Evolutionary conservation across 306 rosid genomes (phyloP).

Genomic region (Lotus japonicus): DNA sequence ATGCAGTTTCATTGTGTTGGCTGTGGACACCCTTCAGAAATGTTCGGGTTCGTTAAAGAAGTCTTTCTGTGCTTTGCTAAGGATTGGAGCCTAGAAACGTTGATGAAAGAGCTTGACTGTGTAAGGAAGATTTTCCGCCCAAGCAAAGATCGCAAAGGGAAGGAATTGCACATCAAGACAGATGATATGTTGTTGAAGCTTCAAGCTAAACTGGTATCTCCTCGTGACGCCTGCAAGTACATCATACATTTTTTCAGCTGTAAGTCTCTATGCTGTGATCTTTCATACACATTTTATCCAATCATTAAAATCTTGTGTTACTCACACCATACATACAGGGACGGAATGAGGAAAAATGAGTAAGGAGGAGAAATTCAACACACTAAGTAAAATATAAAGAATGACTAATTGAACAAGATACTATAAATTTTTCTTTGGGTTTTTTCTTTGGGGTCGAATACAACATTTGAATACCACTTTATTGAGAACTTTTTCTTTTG

Average conservation of each 20-base stretch:
- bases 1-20: slow-evolving; percentile 80
- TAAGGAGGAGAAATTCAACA: no score
- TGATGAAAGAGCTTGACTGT: slow-evolving; percentile 70
- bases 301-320: neutral
- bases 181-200: slow-evolving; percentile 54
- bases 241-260: slow-evolving; percentile 64
- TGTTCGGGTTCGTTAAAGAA: slow-evolving; percentile 86
- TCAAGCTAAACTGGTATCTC: slow-evolving; percentile 48
- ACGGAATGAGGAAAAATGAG: no score
- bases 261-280: slow-evolving; percentile 30
- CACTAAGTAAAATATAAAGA: no score
- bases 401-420: no score
- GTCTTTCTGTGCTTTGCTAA: slow-evolving; percentile 67
- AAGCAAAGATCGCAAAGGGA: slow-evolving; percentile 76
- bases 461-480: no score
- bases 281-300: neutral
- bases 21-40: slow-evolving; percentile 72
- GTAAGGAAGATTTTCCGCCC: slow-evolving; percentile 62
- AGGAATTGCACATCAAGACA: slow-evolving; percentile 58
- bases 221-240: slow-evolving; percentile 65
- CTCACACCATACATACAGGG: neutral
- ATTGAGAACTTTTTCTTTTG: no score
- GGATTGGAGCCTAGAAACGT: slow-evolving; percentile 69
- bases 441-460: no score
- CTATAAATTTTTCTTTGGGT: no score